Percentiles rank a stretch among this genome's conserved stretches.
These are phyloP conservation scores for Proliferodiscus dingleyae DNA, from an alignment of 2,329 filamentous ascomycete genomes.

Conservation along the genomic window DNA sequence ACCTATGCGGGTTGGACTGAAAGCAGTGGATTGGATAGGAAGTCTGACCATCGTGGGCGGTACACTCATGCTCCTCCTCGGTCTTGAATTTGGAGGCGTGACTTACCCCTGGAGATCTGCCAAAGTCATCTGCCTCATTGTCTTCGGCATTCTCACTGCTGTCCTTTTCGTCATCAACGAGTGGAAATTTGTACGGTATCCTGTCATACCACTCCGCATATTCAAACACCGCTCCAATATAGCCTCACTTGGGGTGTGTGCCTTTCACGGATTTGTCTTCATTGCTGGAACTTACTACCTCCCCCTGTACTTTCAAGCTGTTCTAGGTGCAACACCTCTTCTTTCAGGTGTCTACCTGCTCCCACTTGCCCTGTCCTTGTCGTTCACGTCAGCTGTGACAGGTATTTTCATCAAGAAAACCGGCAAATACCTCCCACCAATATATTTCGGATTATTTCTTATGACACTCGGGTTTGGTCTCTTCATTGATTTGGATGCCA, in stretches of 20 bases:
- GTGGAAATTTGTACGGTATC: constrained; percentile 67
- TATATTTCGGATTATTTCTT: constrained; percentile 53
- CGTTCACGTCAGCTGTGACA: constrained; percentile 52
- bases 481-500: constrained; percentile 55
- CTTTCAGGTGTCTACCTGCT: constrained; percentile 72
- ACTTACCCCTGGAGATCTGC: constrained; percentile 52
- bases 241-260: constrained; percentile 61
- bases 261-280: constrained; percentile 60
- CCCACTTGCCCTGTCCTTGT: constrained; percentile 53
- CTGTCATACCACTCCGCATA: constrained; percentile 70
- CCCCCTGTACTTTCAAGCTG: constrained; percentile 68
- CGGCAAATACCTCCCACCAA: constrained; percentile 57
- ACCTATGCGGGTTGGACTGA: constrained; percentile 54
- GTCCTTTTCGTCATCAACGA: constrained; percentile 64
- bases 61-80: constrained; percentile 81
- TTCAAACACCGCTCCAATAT: constrained; percentile 65
- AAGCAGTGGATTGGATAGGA: constrained; percentile 57
- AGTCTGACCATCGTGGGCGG: constrained; percentile 60
- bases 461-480: constrained; percentile 62
- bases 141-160: constrained; percentile 55
- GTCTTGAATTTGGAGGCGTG: constrained; percentile 78
- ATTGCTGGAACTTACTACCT: constrained; percentile 22
- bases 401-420: constrained; percentile 57
- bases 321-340: constrained; percentile 44
- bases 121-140: constrained; percentile 44